These are phyloP conservation scores for Aristolochia contorta DNA, from an alignment of 164 flowering plant genomes.

Conservation along the genomic window DNA sequence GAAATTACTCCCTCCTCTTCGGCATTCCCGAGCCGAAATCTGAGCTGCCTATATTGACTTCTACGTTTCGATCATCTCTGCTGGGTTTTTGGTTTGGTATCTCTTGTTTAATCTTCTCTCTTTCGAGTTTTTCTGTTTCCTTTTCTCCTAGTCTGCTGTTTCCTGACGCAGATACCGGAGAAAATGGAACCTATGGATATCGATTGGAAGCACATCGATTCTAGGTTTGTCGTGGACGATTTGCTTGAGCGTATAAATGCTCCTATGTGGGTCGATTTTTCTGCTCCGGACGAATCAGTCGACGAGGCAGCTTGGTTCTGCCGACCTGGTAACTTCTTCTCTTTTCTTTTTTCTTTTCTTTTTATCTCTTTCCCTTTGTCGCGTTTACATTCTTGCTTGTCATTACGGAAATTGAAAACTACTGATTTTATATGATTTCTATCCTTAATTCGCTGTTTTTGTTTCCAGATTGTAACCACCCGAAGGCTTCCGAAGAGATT, in stretches of 20 bases:
- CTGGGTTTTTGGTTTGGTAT: no score
- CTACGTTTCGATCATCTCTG: no score
- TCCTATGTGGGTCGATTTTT: slow-evolving; percentile 82
- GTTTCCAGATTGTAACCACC: slow-evolving; percentile 74
- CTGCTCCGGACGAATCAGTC: slow-evolving; percentile 29
- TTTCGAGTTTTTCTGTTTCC: background rate
- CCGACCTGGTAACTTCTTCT: slow-evolving; percentile 41
- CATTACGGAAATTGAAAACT: background rate
- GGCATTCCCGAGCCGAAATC: no score
- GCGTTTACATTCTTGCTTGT: background rate
- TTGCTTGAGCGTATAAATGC: slow-evolving; percentile 75
- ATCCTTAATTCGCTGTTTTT: background rate
- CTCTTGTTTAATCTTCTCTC: background rate
- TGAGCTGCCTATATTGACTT: no score
- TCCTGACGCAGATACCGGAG: background rate
- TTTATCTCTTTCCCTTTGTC: background rate
- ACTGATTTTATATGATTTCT: background rate
- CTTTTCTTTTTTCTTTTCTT: background rate
- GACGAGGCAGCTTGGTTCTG: slow-evolving; percentile 87
- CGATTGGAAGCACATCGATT: slow-evolving; percentile 74
- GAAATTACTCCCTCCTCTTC: no score
- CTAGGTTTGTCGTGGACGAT: slow-evolving; percentile 48
- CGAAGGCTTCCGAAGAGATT: slow-evolving; percentile 69
- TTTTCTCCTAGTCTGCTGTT: slow-evolving; percentile 2
- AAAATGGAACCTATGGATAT: slow-evolving; percentile 84